phyloP scores from a whole-genome alignment of 2,329 filamentous ascomycete genomes.

The Alternaria sp. region DNA sequence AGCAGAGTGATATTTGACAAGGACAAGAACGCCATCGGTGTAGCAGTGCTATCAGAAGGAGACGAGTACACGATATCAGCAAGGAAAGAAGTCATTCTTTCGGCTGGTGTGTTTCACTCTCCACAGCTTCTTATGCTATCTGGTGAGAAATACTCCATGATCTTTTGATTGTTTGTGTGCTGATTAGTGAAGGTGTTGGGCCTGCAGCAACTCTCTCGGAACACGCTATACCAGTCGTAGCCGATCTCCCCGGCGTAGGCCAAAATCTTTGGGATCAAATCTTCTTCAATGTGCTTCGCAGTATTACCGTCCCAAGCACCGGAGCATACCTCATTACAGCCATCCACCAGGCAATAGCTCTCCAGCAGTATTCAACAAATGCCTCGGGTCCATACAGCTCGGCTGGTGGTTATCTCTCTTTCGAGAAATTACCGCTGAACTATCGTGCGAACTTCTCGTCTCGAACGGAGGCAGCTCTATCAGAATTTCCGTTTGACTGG shows the following conservation, averaged over 20 bases:
- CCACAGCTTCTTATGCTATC: constrained; percentile 52
- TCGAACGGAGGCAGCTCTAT: neutral
- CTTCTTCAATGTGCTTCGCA: constrained; percentile 9
- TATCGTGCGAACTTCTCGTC: constrained; percentile 1
- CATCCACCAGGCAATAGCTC: neutral
- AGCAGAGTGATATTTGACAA: too few species aligned
- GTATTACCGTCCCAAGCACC: too few species aligned
- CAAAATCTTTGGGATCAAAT: constrained; percentile 29
- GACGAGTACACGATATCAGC: too few species aligned
- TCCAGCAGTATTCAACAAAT: neutral
- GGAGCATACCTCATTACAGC: too few species aligned
- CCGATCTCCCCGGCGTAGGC: constrained; percentile 34
- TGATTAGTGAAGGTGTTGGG: too few species aligned
- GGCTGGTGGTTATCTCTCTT: neutral
- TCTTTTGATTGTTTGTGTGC: too few species aligned
- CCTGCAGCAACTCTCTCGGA: constrained; percentile 17
- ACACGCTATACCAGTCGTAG: constrained; percentile 29
- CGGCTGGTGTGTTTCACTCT: neutral
- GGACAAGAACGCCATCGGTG: too few species aligned
- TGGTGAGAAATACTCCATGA: constrained; percentile 17
- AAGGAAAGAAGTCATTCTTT: neutral
- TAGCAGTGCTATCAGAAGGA: too few species aligned
- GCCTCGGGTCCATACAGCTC: neutral
- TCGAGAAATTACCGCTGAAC: neutral
- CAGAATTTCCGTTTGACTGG: neutral